These are phyloP conservation scores for Apiospora koreana DNA, from an alignment of 2,329 filamentous ascomycete species.

Conservation along the genomic window DNA sequence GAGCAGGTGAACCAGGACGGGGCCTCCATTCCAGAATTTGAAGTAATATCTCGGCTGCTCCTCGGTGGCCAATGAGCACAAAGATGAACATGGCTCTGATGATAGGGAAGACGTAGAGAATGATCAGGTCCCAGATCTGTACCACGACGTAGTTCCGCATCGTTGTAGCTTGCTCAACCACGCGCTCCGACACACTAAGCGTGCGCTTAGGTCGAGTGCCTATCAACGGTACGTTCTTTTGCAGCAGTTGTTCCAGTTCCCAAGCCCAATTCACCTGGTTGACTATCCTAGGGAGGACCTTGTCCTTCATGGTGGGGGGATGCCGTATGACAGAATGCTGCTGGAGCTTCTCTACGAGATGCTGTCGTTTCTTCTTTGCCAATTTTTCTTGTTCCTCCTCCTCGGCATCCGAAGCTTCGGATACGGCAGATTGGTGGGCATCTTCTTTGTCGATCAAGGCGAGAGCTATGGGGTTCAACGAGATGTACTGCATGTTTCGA, in stretches of 20 bases:
- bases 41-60: constrained; percentile 78
- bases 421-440: constrained; percentile 32
- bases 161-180: constrained; percentile 90
- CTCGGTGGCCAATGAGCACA: constrained; percentile 75
- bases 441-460: constrained; percentile 74
- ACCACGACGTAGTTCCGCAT: constrained; percentile 74
- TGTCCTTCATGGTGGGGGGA: constrained; percentile 77
- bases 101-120: constrained; percentile 76
- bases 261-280: constrained; percentile 96
- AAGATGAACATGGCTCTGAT: constrained; percentile 74
- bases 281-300: constrained; percentile 76
- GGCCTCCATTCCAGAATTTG: constrained; percentile 82
- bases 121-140: constrained; percentile 70
- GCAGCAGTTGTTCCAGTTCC: constrained; percentile 82
- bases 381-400: constrained; percentile 66
- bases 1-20: constrained; percentile 74
- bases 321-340: constrained; percentile 83
- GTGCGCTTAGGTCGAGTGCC: constrained; percentile 79
- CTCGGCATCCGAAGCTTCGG: constrained; percentile 65
- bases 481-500: constrained; percentile 93
- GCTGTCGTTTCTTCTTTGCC: constrained; percentile 60
- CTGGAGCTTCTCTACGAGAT: constrained; percentile 82
- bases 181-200: constrained; percentile 89
- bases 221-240: constrained; percentile 86
- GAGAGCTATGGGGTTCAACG: constrained; percentile 82